These are phyloP conservation scores for Phytophthora multivora DNA, from an alignment of 352 stramenopile species.

Conservation along the genomic window DNA sequence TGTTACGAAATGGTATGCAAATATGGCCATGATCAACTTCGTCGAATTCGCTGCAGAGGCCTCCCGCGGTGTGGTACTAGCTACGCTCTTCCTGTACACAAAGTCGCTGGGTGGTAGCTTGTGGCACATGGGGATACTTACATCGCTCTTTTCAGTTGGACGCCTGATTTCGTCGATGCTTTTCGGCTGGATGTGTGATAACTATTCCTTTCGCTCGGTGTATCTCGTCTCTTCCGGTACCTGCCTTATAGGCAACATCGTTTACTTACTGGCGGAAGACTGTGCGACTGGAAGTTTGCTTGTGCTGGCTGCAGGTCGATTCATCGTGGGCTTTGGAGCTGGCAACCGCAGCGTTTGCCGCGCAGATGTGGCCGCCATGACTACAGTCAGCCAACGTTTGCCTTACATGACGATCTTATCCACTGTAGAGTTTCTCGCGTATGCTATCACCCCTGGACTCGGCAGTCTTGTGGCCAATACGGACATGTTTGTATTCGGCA, in stretches of 20 bases:
- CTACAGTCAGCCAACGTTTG: conserved; percentile 61
- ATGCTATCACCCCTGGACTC: conserved; percentile 65
- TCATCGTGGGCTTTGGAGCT: conserved; percentile 74
- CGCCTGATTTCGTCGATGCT: conserved; percentile 75
- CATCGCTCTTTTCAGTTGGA: conserved; percentile 74
- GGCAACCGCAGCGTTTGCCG: conserved; percentile 76
- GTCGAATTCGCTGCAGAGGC: conserved; percentile 77
- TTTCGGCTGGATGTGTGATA: conserved; percentile 79
- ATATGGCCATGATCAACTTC: conserved; percentile 81
- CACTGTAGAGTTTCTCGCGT: conserved; percentile 80
- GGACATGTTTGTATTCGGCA: conserved; percentile 54
- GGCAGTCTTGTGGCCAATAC: conserved; percentile 58
- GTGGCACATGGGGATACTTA: conserved; percentile 71
- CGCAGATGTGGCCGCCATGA: conserved; percentile 73
- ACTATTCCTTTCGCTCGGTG: conserved; percentile 74
- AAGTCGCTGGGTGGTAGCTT: conserved; percentile 72
- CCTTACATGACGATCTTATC: conserved; percentile 77
- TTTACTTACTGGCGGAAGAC: conserved; percentile 64
- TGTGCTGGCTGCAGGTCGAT: conserved; percentile 62
- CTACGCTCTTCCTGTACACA: conserved; percentile 78
- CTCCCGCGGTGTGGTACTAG: conserved; percentile 68
- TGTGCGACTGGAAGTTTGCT: conserved; percentile 53
- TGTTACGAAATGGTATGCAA: conserved; percentile 53
- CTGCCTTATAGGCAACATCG: conserved; percentile 64
- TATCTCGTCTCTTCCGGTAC: conserved; percentile 68